phyloP scores from a whole-genome alignment of 148 eudicot genomes.

The Euryodendron excelsum region DNA sequence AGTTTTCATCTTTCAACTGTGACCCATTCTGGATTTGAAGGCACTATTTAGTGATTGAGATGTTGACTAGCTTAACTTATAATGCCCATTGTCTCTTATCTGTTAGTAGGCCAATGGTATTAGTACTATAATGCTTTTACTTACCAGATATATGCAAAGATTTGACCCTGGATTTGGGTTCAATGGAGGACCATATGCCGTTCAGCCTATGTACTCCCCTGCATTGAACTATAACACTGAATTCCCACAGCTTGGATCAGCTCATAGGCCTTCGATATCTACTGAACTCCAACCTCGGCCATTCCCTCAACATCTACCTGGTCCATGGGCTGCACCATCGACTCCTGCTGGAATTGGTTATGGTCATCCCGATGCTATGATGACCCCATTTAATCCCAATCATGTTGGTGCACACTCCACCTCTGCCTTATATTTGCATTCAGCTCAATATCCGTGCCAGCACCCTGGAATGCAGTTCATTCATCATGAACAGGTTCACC shows the following conservation, averaged over 20 bases:
- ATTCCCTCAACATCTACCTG: constrained; percentile 64
- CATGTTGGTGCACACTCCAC: constrained; percentile 65
- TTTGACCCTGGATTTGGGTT: constrained; percentile 99
- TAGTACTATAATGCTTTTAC: not conserved
- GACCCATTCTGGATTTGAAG: not conserved
- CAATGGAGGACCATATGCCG: constrained; percentile 62
- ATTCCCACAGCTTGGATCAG: constrained; percentile 85
- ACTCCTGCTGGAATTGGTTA: constrained; percentile 61
- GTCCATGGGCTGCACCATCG: constrained; percentile 63
- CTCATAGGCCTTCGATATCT: constrained; percentile 64
- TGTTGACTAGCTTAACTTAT: constrained; percentile 4
- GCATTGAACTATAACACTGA: constrained; percentile 88
- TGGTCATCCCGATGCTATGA: constrained; percentile 71
- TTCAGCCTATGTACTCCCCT: constrained; percentile 93
- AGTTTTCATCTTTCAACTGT: not conserved
- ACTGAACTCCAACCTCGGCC: constrained; percentile 63
- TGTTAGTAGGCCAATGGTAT: not conserved
- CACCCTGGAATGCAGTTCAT: constrained; percentile 72
- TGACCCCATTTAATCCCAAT: constrained; percentile 54
- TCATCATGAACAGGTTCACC: constrained; percentile 79
- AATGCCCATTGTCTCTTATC: not conserved
- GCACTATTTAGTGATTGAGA: not conserved
- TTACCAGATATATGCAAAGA: constrained; percentile 79
- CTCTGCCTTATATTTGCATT: constrained; percentile 67
- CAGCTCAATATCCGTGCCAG: constrained; percentile 73